Percentiles rank a stretch among this genome's conserved stretches.
phyloP scores from a whole-genome alignment of 805 yeast genomes.

The Metschnikowia kunwiensis region DNA sequence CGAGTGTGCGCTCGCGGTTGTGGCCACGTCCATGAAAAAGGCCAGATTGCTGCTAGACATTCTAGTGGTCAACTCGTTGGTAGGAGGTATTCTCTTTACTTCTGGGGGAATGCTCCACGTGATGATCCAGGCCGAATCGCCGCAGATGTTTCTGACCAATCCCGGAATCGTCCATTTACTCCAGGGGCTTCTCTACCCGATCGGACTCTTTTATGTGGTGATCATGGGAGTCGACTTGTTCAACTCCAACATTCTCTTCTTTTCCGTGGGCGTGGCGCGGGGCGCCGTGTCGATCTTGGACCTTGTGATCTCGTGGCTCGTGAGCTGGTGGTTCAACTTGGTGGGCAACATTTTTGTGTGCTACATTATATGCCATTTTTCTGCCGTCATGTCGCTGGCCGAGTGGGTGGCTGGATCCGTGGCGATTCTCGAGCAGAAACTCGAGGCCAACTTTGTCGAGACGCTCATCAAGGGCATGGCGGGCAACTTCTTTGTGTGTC shows the following conservation, averaged over 20 bases:
- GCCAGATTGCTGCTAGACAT: slow-evolving; percentile 62
- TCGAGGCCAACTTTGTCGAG: slow-evolving; percentile 49
- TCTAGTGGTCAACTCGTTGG: slow-evolving; percentile 57
- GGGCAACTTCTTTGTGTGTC: slow-evolving; percentile 73
- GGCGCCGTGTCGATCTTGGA: slow-evolving; percentile 69
- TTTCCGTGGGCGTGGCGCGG: slow-evolving; percentile 63
- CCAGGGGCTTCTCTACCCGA: slow-evolving; percentile 63
- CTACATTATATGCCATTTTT: slow-evolving; percentile 57
- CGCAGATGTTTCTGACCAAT: slow-evolving; percentile 36
- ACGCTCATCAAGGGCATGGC: slow-evolving; percentile 69
- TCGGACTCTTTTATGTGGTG: slow-evolving; percentile 74
- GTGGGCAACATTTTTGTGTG: slow-evolving; percentile 64
- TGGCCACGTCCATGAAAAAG: slow-evolving; percentile 83
- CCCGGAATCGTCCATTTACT: slow-evolving; percentile 54
- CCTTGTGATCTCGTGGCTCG: slow-evolving; percentile 58
- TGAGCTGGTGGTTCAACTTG: slow-evolving; percentile 66
- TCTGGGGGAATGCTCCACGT: slow-evolving; percentile 72
- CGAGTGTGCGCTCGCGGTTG: slow-evolving; percentile 80
- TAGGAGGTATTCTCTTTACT: slow-evolving; percentile 68
- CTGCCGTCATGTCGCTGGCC: slow-evolving; percentile 46
- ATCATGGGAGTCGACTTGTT: slow-evolving; percentile 72
- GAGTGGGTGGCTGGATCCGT: slow-evolving; percentile 47
- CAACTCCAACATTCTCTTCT: slow-evolving; percentile 71
- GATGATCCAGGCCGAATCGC: slow-evolving; percentile 51
- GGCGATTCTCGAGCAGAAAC: slow-evolving; percentile 44